These are phyloP conservation scores for Hypomyces rosellus DNA, from an alignment of 2,329 filamentous ascomycete genomes.

Conservation along the genomic window DNA sequence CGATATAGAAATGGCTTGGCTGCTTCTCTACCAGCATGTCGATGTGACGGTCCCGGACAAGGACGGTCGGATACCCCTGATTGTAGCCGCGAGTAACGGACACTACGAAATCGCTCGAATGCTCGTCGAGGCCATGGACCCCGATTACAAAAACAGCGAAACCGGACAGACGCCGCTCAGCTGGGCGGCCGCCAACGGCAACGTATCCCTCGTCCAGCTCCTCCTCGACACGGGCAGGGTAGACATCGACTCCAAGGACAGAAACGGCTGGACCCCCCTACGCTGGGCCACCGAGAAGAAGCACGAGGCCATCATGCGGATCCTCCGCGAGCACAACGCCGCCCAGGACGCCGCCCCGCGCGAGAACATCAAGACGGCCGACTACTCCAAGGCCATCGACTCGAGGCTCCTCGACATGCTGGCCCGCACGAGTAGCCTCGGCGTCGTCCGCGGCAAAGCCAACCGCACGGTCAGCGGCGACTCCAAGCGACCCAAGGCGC, in stretches of 20 bases:
- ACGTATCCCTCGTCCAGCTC: neutral
- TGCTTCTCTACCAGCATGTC: conserved; percentile 4
- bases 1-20: conserved; percentile 1
- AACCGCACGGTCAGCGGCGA: neutral
- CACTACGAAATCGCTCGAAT: neutral
- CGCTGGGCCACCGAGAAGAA: neutral
- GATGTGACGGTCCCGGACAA: neutral
- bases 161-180: neutral
- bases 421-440: neutral
- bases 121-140: neutral
- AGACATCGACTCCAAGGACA: neutral
- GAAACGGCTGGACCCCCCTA: neutral
- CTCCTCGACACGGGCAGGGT: neutral
- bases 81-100: neutral
- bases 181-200: neutral
- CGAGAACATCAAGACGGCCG: neutral
- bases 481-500: neutral
- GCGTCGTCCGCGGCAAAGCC: neutral
- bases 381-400: neutral
- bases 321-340: neutral
- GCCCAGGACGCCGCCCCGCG: neutral
- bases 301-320: neutral
- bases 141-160: neutral
- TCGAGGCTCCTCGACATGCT: neutral
- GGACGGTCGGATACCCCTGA: neutral